Percentiles rank a stretch among this genome's conserved stretches.
Conservation (phyloP, 768 basidiomycete species). For the Pholiota conissans region DNA sequence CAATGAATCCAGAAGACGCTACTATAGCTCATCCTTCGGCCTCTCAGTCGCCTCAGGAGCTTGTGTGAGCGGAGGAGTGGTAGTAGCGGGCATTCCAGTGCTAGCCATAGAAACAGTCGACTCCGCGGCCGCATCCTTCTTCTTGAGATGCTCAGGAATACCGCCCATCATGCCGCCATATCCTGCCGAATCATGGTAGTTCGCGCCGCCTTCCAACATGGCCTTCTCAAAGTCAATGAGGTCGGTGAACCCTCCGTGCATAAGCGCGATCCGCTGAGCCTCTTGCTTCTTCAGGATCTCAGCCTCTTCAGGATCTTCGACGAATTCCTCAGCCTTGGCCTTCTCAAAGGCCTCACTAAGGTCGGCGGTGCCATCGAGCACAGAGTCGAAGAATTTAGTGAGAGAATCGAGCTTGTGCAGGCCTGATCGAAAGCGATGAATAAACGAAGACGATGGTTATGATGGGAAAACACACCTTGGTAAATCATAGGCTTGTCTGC, state of each 20-base stretch:
- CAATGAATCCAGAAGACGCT: background rate
- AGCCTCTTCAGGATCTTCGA: constrained; percentile 37
- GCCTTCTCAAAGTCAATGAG: constrained; percentile 55
- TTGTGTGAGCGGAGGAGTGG: background rate
- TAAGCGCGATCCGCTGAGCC: constrained; percentile 50
- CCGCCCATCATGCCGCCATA: constrained; percentile 42
- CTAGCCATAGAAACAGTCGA: constrained; percentile 8
- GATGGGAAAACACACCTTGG: constrained; percentile 49
- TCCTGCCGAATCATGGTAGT: constrained; percentile 45
- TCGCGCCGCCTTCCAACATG: constrained; percentile 38
- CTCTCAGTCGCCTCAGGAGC: background rate
- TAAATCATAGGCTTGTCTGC: constrained; percentile 60
- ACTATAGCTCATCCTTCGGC: constrained; percentile 7
- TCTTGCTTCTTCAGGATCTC: constrained; percentile 53
- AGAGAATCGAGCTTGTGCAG: constrained; percentile 73
- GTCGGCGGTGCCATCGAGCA: constrained; percentile 68
- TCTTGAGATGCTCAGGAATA: constrained; percentile 31
- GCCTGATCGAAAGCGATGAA: constrained; percentile 39
- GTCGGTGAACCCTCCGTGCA: constrained; percentile 50
- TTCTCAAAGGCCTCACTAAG: constrained; percentile 42
- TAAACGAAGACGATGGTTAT: background rate
- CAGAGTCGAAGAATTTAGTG: constrained; percentile 68
- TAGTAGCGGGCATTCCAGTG: constrained; percentile 3
- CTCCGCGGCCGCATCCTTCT: constrained; percentile 16
- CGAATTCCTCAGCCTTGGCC: constrained; percentile 41